Evolutionary conservation across 1,284 basidiomycete species (phyloP).

Genomic region (Tetrapyrgos nigripes): DNA sequence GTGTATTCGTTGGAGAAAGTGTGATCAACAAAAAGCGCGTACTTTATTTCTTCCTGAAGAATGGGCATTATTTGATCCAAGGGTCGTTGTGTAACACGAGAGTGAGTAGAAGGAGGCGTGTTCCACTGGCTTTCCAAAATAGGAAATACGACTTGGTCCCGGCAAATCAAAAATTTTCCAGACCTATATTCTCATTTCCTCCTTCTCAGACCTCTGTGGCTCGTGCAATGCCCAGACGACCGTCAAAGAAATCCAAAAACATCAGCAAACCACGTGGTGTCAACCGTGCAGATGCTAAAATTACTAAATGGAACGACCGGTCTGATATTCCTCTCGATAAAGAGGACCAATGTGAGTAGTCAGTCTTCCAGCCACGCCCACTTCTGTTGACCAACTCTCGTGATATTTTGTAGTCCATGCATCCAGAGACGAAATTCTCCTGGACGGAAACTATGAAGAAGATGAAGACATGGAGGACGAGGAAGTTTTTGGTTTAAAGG

Average conservation of each 20-base stretch:
- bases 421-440: slow-evolving; percentile 78
- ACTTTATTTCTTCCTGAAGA: no score
- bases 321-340: slow-evolving; percentile 77
- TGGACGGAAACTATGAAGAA: slow-evolving; percentile 61
- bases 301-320: slow-evolving; percentile 68
- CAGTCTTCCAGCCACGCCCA: background rate
- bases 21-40: no score
- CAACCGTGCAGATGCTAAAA: slow-evolving; percentile 54
- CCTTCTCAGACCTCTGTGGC: background rate
- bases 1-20: no score
- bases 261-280: slow-evolving; percentile 50
- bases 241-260: slow-evolving; percentile 30
- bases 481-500: slow-evolving; percentile 75
- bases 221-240: slow-evolving; percentile 36
- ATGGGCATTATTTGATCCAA: no score
- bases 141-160: no score
- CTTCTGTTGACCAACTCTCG: slow-evolving; percentile 1
- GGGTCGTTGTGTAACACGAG: no score
- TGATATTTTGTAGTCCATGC: slow-evolving; percentile 58
- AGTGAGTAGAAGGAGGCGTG: no score
- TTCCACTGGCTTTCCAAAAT: no score
- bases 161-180: background rate
- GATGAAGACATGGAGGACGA: slow-evolving; percentile 62
- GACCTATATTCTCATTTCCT: background rate
- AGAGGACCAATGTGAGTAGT: slow-evolving; percentile 73